These are phyloP conservation scores for Candida pini DNA, from an alignment of 805 yeast genomes.

Conservation along the genomic window DNA sequence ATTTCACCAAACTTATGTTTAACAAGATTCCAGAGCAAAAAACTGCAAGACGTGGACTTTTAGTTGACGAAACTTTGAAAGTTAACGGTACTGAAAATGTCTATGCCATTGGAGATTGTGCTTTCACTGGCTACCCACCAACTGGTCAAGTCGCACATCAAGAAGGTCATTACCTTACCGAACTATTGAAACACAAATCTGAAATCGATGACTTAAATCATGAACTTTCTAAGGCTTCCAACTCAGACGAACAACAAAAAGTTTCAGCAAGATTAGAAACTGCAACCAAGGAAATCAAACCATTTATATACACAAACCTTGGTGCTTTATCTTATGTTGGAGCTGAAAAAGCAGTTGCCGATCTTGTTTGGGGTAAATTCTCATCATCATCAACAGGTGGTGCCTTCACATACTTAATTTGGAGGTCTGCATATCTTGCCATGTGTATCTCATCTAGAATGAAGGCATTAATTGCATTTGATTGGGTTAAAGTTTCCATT, in stretches of 20 bases:
- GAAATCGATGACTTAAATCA: slow-evolving; percentile 37
- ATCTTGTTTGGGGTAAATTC: slow-evolving; percentile 53
- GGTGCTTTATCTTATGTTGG: slow-evolving; percentile 55
- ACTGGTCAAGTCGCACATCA: slow-evolving; percentile 57
- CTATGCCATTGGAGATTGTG: slow-evolving; percentile 51
- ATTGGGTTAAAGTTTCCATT: slow-evolving; percentile 46
- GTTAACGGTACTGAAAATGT: slow-evolving; percentile 45
- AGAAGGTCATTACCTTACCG: slow-evolving; percentile 44
- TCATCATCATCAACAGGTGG: slow-evolving; percentile 43
- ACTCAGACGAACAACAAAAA: slow-evolving; percentile 35
- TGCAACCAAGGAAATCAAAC: slow-evolving; percentile 27
- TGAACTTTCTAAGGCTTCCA: slow-evolving; percentile 33
- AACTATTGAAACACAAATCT: slow-evolving; percentile 37
- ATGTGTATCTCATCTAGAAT: slow-evolving; percentile 51
- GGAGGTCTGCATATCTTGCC: slow-evolving; percentile 51
- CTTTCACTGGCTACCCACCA: slow-evolving; percentile 50
- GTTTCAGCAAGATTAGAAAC: slow-evolving; percentile 33
- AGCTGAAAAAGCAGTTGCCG: slow-evolving; percentile 53
- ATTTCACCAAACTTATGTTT: slow-evolving; percentile 37
- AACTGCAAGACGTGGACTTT: slow-evolving; percentile 48
- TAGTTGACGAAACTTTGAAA: slow-evolving; percentile 42
- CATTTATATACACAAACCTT: slow-evolving; percentile 43
- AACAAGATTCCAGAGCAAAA: slow-evolving; percentile 45
- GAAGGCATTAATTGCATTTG: slow-evolving; percentile 46
- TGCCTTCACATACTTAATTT: slow-evolving; percentile 47